Conservation (phyloP, 192 early-diverging fungal species). For the Coemansia sp. region DNA sequence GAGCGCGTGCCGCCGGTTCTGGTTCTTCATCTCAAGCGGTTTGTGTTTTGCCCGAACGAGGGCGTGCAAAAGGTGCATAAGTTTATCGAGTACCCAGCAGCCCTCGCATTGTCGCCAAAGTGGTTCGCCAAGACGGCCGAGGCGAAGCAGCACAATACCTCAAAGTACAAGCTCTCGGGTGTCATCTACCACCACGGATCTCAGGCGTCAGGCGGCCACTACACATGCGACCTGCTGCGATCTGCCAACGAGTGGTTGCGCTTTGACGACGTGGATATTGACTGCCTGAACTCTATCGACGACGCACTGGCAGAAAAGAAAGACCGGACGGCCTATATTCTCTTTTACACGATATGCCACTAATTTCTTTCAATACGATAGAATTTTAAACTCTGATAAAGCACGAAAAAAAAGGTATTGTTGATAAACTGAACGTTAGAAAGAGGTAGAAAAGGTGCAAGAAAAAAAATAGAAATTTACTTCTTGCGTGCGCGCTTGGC, state of each 20-base stretch:
- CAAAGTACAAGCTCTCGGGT: constrained; percentile 74
- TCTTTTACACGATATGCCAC: constrained; percentile 49
- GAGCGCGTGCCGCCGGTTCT: constrained; percentile 88
- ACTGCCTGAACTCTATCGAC: constrained; percentile 36
- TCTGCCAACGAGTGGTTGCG: constrained; percentile 82
- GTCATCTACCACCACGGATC: constrained; percentile 97
- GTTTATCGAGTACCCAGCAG: constrained; percentile 72
- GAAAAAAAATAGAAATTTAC: constrained; percentile 9
- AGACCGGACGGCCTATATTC: constrained; percentile 56
- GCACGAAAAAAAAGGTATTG: background rate
- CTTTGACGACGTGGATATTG: constrained; percentile 88
- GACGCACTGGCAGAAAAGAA: constrained; percentile 45
- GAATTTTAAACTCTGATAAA: background rate
- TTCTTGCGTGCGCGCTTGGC: constrained; percentile 53
- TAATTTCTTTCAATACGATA: background rate
- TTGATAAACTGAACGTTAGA: too few relatives aligned
- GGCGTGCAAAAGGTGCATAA: constrained; percentile 87
- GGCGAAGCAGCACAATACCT: constrained; percentile 31
- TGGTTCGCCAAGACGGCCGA: constrained; percentile 41
- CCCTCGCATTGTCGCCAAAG: constrained; percentile 67
- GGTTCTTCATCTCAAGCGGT: constrained; percentile 93
- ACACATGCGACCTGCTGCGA: constrained; percentile 90
- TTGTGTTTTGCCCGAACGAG: constrained; percentile 78
- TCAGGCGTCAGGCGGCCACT: constrained; percentile 90
- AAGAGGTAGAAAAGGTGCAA: background rate